Base-by-base conservation (phyloP, 805 yeast species). In the Grigorovia jiainica region DNA sequence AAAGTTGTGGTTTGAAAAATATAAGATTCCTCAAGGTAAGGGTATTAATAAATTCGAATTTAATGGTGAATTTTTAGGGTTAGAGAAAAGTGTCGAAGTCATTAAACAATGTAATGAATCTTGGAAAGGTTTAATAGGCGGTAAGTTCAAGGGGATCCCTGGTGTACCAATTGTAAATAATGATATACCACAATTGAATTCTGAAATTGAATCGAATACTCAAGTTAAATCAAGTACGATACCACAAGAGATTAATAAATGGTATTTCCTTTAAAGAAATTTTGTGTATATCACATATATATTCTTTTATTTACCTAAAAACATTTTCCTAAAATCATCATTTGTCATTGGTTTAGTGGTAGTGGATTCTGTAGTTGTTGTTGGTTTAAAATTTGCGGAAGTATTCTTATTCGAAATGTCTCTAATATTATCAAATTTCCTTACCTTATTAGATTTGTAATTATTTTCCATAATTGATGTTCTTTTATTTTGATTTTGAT, bases 1-100 rank as follows among this genome's bases (percentile, higher is more conserved):
- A 32, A 74, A 75, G 56, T 75, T 67, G 49, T 86, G 95, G 95
- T 85, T 85, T 67, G 76, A 80, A 67, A 75, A 79, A 55, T 86
- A 86, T 71, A 86, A 86, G 62, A 72, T 80, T 31, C 95, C 95
- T 10, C 82, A 80, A 48, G 90, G 87, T 13, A 85, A 84, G 63
- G 80, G 83, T 36, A 73, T 71, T 52, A 86, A 86, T 64, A 67
- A 70, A 47, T 85, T 86, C 61, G 89, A 85, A 15, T 82, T 79
- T 65, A 65, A 77, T 47, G 95, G 87, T 43, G 72, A 78, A 51
- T 81, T 76, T 58, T 67, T 72, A 55, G 71, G 72, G 63, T 70
- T 70, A 44, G 68, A 71, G 29, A 73, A 75, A 48, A 83, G 95
- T 20, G 63, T 80, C 46, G 65, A 66, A 31, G 67, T 81, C 11